Evolutionary conservation across 2,329 filamentous ascomycete genomes (phyloP), one percentile per base, ranked within the genome.

Genomic region (Eutypa lata): DNA sequence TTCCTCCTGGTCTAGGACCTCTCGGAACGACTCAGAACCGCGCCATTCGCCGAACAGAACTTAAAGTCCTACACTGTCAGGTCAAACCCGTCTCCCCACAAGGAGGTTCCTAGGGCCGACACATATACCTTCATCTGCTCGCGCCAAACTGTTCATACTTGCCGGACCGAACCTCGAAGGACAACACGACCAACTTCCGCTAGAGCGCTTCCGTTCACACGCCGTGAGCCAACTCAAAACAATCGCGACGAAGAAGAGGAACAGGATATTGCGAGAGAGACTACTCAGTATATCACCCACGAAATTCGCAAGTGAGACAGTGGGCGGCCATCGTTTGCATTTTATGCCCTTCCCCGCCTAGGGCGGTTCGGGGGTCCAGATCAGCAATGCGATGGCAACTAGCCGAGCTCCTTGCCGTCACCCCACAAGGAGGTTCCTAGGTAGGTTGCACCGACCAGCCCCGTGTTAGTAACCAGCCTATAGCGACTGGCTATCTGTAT

Each of bases 291-390:
- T 19, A 42, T 42, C 38, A 42, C 18, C 38, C 38, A 18, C 38
- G 18, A 31, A 14, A 7, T 21, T 28, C 28, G 19, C 18, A 31
- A 16, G 24, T 33, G 47, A 52, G 47, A 48, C 52, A 58, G 59
- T 61, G 54, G 61, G 59, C 59, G 57, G 59, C 57, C 55, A 57
- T 31, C 28, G 51, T 38, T 46, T 58, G 57, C 52, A 58, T 61
- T 59, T 58, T 59, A 56, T 56, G 47, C 56, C 58, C 48, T 22
- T 53, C 53, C 18, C 53, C 31, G 33, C 16, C 22, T 38, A 10
- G 3, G 38, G 26, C 38, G 48, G 51, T 40, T 50, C 48, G 19
- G 48, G 60, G 55, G 47, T 61, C 57, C 60, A 58, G 52, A 59
- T 62, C 60, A 59, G 31, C 58, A 53, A 50, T 40, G 51, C 42